Percentiles rank a stretch among this genome's conserved stretches.
These are phyloP conservation scores for Trichoderma brevicompactum DNA, from an alignment of 2,329 filamentous ascomycete genomes.

Conservation along the genomic window DNA sequence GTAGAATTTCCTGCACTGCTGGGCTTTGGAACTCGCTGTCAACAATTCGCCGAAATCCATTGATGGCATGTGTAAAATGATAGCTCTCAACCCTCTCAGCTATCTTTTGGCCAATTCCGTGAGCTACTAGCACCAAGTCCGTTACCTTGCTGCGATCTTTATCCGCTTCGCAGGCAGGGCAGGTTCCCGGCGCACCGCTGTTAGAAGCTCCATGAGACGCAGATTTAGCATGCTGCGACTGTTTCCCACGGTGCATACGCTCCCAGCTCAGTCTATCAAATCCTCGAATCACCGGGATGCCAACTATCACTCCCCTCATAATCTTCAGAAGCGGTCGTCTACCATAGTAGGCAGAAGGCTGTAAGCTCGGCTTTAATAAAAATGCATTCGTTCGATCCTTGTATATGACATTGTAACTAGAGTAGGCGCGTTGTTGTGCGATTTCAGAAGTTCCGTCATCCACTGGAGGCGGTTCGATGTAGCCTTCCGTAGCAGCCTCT, in stretches of 20 bases:
- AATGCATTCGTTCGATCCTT: slow-evolving; percentile 77
- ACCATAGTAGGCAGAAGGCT: slow-evolving; percentile 83
- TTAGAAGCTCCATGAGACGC: slow-evolving; percentile 39
- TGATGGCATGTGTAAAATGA: slow-evolving; percentile 96
- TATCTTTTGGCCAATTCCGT: slow-evolving; percentile 96
- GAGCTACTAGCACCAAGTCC: slow-evolving; percentile 87
- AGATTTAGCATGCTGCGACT: slow-evolving; percentile 38
- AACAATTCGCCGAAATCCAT: slow-evolving; percentile 81
- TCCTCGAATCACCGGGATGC: slow-evolving; percentile 84
- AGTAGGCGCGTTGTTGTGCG: slow-evolving; percentile 62
- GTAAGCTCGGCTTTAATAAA: slow-evolving; percentile 81
- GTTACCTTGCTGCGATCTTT: slow-evolving; percentile 72
- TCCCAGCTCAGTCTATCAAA: slow-evolving; percentile 82
- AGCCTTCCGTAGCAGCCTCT: slow-evolving; percentile 61
- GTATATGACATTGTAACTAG: slow-evolving; percentile 83
- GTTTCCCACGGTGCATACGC: slow-evolving; percentile 62
- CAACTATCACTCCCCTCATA: slow-evolving; percentile 79
- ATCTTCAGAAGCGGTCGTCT: slow-evolving; percentile 83
- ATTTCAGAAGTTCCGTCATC: slow-evolving; percentile 45
- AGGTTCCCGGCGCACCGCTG: slow-evolving; percentile 41
- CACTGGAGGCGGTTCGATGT: slow-evolving; percentile 43
- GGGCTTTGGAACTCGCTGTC: slow-evolving; percentile 81
- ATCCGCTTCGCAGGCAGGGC: slow-evolving; percentile 66
- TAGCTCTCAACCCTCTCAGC: slow-evolving; percentile 94
- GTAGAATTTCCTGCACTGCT: slow-evolving; percentile 73